phyloP scores from a whole-genome alignment of 2,329 filamentous ascomycete species.

The Arthrobotrys conoides region DNA sequence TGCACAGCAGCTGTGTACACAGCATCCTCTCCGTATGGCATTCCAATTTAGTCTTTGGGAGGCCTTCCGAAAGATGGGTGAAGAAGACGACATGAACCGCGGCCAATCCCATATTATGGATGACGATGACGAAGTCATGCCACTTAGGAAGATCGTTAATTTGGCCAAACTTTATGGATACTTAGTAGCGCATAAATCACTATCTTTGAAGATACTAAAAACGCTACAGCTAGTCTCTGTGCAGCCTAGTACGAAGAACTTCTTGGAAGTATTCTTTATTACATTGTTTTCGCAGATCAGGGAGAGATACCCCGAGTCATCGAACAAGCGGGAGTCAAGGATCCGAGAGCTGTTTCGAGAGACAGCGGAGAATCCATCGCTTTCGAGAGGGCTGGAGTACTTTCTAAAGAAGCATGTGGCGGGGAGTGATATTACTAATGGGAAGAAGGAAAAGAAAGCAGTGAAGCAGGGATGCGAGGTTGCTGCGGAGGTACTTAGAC shows the following conservation, averaged over 20 bases:
- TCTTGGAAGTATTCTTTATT: conserved; percentile 85
- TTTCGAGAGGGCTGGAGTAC: conserved; percentile 82
- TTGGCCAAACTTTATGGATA: conserved; percentile 77
- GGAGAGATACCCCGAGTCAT: conserved; percentile 61
- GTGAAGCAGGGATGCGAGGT: conserved; percentile 70
- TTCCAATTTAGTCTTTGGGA: conserved; percentile 92
- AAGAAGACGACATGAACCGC: conserved; percentile 78
- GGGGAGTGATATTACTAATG: conserved; percentile 68
- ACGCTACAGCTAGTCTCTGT: conserved; percentile 84
- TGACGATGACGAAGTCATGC: conserved; percentile 68
- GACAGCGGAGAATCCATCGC: conserved; percentile 75
- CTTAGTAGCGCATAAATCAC: conserved; percentile 74
- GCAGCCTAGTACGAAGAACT: conserved; percentile 80
- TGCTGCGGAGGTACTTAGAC: conserved; percentile 67
- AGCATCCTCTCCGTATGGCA: conserved; percentile 82
- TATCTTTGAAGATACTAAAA: conserved; percentile 72
- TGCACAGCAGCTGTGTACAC: conserved; percentile 81
- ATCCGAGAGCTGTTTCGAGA: conserved; percentile 78
- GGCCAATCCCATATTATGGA: conserved; percentile 73
- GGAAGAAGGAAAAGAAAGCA: conserved; percentile 70
- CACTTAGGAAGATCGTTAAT: conserved; percentile 75
- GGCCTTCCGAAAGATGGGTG: conserved; percentile 86
- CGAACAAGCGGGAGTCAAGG: conserved; percentile 71
- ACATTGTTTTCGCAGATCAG: conserved; percentile 73
- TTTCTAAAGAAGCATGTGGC: conserved; percentile 81